Base-by-base conservation (phyloP, 2,329 filamentous ascomycete species). In the Diaporthe aspalathi region DNA sequence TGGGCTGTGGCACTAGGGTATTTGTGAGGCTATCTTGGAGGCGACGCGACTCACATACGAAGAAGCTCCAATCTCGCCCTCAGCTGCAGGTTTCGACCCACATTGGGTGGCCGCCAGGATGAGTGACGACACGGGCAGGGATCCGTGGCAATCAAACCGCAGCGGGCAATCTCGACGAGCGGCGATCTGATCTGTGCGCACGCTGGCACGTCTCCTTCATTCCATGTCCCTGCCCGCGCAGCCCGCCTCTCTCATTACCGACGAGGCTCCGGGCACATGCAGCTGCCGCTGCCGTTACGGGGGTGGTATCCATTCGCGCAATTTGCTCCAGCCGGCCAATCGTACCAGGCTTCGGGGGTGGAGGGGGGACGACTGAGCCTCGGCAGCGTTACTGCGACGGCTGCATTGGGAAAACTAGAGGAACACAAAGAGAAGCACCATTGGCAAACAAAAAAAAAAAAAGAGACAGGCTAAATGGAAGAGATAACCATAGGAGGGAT, bases 11-110 rank as follows among this genome's bases (percentile, higher is more conserved):
- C 43, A 45, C 27, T 49, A 24, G 57, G 57, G 57, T 45, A 63
- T 63, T 63, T 63, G 60, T 63, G 60, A 63, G 60, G 60, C 43
- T 63, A 63, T 63, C 43, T 49, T 49, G 60, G 60, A 49, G 60
- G 27, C 40, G 60, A 49, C 60, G 60, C 60, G 60, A 63, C 60
- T 63, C 60, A 49, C 60, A 63, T 63, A 63, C 60, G 60, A 63
- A 63, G 60, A n/a, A 43, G 43, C 60, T n/a, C n/a, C 60, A 63
- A 63, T 63, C 60, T 63, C 60, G 35, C 54, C n/a, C 32, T 32
- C 32, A 32, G 57, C 47, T 40, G 35, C 57, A 62, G 57, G 35
- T 12, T 49, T 35, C 27, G 43, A n/a, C 40, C 57, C 60, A 63
- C 60, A 49, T 20, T 49, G 43, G 40, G 17, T 45, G 57, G 24